Evolutionary conservation across 1,139 yeast species (phyloP), one percentile per base, ranked within the genome.

Genomic region (Candida sanyaensis): DNA sequence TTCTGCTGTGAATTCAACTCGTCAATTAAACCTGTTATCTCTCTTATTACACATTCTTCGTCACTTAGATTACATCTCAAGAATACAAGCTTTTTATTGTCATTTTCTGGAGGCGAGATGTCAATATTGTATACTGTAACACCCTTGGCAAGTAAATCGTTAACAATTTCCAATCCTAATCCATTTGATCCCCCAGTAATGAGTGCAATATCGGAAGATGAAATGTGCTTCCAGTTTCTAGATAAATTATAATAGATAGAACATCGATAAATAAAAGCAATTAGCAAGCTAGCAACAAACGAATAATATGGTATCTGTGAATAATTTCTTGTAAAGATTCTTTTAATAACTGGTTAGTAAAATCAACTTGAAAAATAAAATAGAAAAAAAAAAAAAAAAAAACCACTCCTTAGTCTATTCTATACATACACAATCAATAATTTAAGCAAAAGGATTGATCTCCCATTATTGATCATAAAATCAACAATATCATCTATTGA

Each of bases 161-260:
- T 59, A 0, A 73, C 73, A 5, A 85, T 59, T 32, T 70, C 76
- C 8, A 62, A 56, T 0, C 92, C 92, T 8, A 86, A 63, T 0
- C 91, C 91, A 43, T 70, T 64, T 30, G 85, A 74, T 0, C 88
- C 91, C 1, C 92, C 92, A 0, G 92, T 85, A 2, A 86, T 67
- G 11, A 85, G 55, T 0, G 81, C 83, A 7, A 68, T 62, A 50
- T 73, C 78, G 1, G 52, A 33, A 4, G 38, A 39, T 11, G 51
- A 40, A 6, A 59, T 46, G 2, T 33, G 12, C 6, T 41, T 37
- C 64, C 63, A 59, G 12, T 11, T 26, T 3, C 26, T 17, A 4
- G 54, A 52, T 5, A 48, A 37, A 43, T 51, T 52, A 37, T 51
- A 49, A 13, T 30, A 28, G 2, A 39, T 32, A 7, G 48, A 37